Percentiles rank a stretch among this genome's conserved stretches.
These are phyloP conservation scores for Leishmania lainsoni DNA, from an alignment of 208 protist genomes.

Conservation along the genomic window DNA sequence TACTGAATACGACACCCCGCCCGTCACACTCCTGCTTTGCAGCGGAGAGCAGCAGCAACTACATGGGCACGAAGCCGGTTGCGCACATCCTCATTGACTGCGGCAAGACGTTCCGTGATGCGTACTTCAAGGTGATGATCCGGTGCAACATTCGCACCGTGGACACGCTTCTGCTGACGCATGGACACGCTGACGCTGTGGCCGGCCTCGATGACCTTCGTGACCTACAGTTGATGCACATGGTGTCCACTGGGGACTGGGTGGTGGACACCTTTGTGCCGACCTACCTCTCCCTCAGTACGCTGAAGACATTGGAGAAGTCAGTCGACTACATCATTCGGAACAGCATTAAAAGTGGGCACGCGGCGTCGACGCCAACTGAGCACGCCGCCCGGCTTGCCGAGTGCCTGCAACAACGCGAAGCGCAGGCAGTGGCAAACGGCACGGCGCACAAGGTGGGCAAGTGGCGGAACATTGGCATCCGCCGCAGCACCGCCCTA, in stretches of 20 bases:
- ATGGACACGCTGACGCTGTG: slow-evolving; percentile 86
- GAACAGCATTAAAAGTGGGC: slow-evolving; percentile 59
- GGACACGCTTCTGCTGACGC: slow-evolving; percentile 87
- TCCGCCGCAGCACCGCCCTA: slow-evolving; percentile 80
- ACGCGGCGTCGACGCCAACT: slow-evolving; percentile 17
- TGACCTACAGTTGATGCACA: slow-evolving; percentile 82
- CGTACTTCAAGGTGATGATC: slow-evolving; percentile 85
- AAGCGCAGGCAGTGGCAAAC: slow-evolving; percentile 10
- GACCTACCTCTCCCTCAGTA: slow-evolving; percentile 62
- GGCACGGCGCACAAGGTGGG: slow-evolving; percentile 21
- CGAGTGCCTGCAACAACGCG: slow-evolving; percentile 21
- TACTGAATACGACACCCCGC: not conserved
- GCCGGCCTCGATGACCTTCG: slow-evolving; percentile 88
- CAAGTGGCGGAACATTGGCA: slow-evolving; percentile 73
- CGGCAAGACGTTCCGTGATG: slow-evolving; percentile 91
- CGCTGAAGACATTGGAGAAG: slow-evolving; percentile 42
- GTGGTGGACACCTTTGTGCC: slow-evolving; percentile 71
- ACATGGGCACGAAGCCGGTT: slow-evolving; percentile 37
- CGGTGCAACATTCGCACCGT: slow-evolving; percentile 55
- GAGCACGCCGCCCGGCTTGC: slow-evolving; percentile 33
- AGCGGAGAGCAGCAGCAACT: slow-evolving; percentile 25
- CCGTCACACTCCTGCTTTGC: slow-evolving; percentile 36
- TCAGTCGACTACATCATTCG: slow-evolving; percentile 72
- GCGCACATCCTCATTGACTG: slow-evolving; percentile 83
- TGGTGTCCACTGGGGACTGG: slow-evolving; percentile 58